Evolutionary conservation across 2,329 filamentous ascomycete genomes (phyloP), one percentile per base, ranked within the genome.

Genomic region (Penicillium sp.): DNA sequence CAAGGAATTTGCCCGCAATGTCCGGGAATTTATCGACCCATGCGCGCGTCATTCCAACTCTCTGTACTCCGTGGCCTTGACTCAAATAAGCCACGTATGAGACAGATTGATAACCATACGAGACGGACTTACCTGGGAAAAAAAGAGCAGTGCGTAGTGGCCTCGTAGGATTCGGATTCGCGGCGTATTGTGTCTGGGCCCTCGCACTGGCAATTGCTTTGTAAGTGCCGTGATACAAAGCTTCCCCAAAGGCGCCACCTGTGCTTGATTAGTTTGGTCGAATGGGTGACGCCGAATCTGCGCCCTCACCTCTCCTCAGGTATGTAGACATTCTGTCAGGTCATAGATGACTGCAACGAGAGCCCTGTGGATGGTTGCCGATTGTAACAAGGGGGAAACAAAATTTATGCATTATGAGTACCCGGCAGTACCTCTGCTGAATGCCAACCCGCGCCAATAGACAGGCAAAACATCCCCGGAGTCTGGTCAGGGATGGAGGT

Each of bases 21-120:
- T 81, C 77, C 13, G 94, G 94, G 75, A 97, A 98, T 62, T 90
- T 89, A 71, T 93, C 87, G 68, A 96, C 83, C 93, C 94, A 97
- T 49, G 92, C 89, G 38, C 85, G 87, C 61, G 91, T 84, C 92
- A 96, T 96, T 77, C 91, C 92, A 56, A 96, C 90, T 73, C 91
- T 89, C 76, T 96, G 92, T 19, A 96, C 92, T 69, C 92, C 92
- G 79, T 96, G 92, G 70, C 92, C 92, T 93, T 71, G 19, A 58
- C 60, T 60, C 58, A n/a, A 44, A 41, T 64, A 59, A 71, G 66
- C 61, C 19, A 56, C 47, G 38, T 50, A 5, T 41, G 59, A 46
- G 23, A 30, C n/a, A 26, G 21, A 21, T 17, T 15, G 57, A 13
- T 45, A 35, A 15, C 5, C 19, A 26, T 19, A 51, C 11, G 30